Conservation (phyloP, 1,139 yeast genomes). For the Blastobotrys arbuscula region DNA sequence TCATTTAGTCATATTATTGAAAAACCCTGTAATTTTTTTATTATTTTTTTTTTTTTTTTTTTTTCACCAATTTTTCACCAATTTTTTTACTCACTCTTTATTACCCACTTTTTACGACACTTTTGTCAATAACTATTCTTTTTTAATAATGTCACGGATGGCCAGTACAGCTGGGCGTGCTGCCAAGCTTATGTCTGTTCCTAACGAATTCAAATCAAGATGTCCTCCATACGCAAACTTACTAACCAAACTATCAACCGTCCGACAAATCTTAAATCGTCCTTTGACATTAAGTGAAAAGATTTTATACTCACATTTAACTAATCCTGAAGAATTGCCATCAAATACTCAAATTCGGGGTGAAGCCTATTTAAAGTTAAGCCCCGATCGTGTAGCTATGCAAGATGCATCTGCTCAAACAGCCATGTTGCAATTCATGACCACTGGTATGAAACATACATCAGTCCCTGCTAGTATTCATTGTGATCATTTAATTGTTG, state of each 20-base stretch:
- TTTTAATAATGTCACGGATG: slow-evolving; percentile 14
- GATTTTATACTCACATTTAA: slow-evolving; percentile 85
- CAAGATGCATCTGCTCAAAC: slow-evolving; percentile 99
- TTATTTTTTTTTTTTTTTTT: neutral
- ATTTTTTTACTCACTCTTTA: neutral
- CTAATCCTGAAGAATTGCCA: slow-evolving; percentile 73
- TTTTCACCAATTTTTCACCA: neutral
- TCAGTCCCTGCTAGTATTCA: slow-evolving; percentile 94
- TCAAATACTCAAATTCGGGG: slow-evolving; percentile 57
- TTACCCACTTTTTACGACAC: neutral
- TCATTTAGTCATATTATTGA: neutral
- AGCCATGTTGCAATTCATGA: slow-evolving; percentile 95
- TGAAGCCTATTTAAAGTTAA: slow-evolving; percentile 72
- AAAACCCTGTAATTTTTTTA: neutral
- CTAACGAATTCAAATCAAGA: slow-evolving; percentile 52
- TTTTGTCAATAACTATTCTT: neutral
- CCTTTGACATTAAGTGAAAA: slow-evolving; percentile 93
- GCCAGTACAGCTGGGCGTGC: slow-evolving; percentile 12
- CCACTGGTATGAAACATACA: slow-evolving; percentile 81
- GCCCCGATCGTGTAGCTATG: slow-evolving; percentile 99
- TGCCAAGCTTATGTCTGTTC: slow-evolving; percentile 8
- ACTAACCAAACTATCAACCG: slow-evolving; percentile 54
- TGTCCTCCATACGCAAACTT: slow-evolving; percentile 86
- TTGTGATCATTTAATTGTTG: slow-evolving; percentile 96
- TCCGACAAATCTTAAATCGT: slow-evolving; percentile 57